Evolutionary conservation across 2,329 filamentous ascomycete species (phyloP).

Genomic region (Apiospora marii): DNA sequence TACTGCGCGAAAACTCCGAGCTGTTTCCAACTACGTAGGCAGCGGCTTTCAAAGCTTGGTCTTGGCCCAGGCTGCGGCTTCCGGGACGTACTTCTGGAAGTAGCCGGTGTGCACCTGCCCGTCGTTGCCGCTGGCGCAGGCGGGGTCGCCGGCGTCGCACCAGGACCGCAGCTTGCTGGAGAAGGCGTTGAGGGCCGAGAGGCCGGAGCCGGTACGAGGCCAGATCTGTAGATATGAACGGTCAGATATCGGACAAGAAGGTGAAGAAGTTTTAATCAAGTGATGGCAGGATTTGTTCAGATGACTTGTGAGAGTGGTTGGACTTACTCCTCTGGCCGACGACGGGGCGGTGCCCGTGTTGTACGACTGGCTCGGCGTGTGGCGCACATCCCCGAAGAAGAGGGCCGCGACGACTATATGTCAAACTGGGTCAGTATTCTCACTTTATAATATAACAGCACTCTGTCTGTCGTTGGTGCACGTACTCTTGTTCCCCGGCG

Average conservation of each 20-base stretch:
- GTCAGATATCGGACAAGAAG: neutral
- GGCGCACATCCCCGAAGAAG: conserved; percentile 21
- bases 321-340: neutral
- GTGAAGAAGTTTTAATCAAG: no score
- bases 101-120: neutral
- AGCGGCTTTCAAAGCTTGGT: conserved; percentile 5
- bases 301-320: neutral
- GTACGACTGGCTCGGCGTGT: conserved; percentile 16
- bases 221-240: conserved; percentile 25
- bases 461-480: no score
- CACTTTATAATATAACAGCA: no score
- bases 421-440: neutral
- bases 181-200: conserved; percentile 20
- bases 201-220: conserved; percentile 9
- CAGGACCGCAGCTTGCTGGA: conserved; percentile 21
- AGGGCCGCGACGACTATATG: neutral
- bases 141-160: conserved; percentile 24
- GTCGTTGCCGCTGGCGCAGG: conserved; percentile 21
- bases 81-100: conserved; percentile 20
- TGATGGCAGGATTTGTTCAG: no score
- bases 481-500: conserved; percentile 26
- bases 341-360: conserved; percentile 19
- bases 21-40: no score
- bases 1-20: no score
- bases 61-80: conserved; percentile 17